A percentile compares a stretch with the other conserved stretches of the same genome.
Conservation (phyloP, 768 basidiomycete genomes). For the Mycena floridula region DNA sequence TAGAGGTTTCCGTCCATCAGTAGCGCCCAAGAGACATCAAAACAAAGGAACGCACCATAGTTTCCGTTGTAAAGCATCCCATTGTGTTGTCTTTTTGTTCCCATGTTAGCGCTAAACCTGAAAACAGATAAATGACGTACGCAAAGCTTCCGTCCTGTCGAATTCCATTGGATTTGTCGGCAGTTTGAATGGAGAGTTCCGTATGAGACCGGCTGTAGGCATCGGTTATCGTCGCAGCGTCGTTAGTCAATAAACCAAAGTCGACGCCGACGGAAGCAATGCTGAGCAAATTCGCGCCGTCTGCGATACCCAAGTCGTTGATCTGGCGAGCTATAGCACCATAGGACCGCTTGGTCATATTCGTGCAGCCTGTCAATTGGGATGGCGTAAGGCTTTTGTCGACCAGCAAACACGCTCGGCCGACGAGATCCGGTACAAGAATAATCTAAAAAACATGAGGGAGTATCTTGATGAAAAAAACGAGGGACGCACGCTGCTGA, state of each 20-base stretch:
- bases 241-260: conserved; percentile 32
- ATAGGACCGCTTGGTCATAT: conserved; percentile 48
- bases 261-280: conserved; percentile 59
- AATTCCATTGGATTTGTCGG: conserved; percentile 53
- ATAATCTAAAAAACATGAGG: conserved; percentile 36
- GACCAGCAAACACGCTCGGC: conserved; percentile 50
- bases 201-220: conserved; percentile 45
- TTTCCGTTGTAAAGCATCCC: conserved; percentile 67
- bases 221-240: conserved; percentile 38
- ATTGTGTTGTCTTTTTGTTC: background rate
- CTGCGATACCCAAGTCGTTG: conserved; percentile 40
- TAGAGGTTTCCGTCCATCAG: too few species aligned
- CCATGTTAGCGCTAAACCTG: background rate
- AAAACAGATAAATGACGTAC: conserved; percentile 5
- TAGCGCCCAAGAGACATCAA: too few species aligned
- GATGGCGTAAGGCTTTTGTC: conserved; percentile 31
- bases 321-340: conserved; percentile 35
- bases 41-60: too few species aligned
- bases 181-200: conserved; percentile 45
- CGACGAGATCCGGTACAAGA: conserved; percentile 51
- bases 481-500: conserved; percentile 39
- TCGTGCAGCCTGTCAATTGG: conserved; percentile 38
- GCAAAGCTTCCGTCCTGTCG: conserved; percentile 45
- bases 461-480: background rate
- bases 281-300: conserved; percentile 63